Base-by-base conservation (phyloP, 192 early-diverging fungal genomes). In the Oehlia diaphana region DNA sequence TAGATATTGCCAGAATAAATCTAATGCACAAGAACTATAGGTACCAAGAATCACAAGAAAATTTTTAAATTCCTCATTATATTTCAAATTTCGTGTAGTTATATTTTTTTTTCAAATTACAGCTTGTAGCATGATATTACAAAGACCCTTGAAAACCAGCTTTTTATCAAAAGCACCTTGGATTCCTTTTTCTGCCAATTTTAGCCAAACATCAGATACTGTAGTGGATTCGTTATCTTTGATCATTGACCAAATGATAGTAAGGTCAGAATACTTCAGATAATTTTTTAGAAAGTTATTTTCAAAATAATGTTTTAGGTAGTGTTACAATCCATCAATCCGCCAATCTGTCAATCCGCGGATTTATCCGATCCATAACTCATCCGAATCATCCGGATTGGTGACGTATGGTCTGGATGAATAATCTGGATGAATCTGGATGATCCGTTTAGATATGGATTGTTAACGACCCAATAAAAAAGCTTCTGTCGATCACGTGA, bases 61-160 rank as follows among this genome's bases (percentile, higher is more conserved):
- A 67, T 67, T 67, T 33, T 28, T 67, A 39, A 67, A 67, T 14
- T 67, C 9, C 2, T 67, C 31, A 1, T 0, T 33, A 67, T 67
- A 67, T 67, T 67, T 28, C 23, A 67, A 35, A 67, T 67, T 67
- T 67, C 5, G 1, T 67, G 8, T 67, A 9, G 28, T 12, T 33
- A 16, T 67, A 16, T 67, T 67, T 67, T 67, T 67, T 67, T 67
- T 67, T 33, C 5, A 16, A 67, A 33, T 67, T 67, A 16, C 14
- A 39, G 31, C 66, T 67, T 67, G 35, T 33, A 28, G 39, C 0
- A 65, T 65, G 28, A 33, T 7, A 67, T 67, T 67, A 67, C 31
- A 67, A 33, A 67, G 31, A 16, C 2, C 35, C 5, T 67, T 3
- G 16, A 67, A 67, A 67, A 35, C 66, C 4, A 2, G 12, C 28